phyloP scores from a whole-genome alignment of 1,284 basidiomycete species.

The Gymnopus androsaceus region DNA sequence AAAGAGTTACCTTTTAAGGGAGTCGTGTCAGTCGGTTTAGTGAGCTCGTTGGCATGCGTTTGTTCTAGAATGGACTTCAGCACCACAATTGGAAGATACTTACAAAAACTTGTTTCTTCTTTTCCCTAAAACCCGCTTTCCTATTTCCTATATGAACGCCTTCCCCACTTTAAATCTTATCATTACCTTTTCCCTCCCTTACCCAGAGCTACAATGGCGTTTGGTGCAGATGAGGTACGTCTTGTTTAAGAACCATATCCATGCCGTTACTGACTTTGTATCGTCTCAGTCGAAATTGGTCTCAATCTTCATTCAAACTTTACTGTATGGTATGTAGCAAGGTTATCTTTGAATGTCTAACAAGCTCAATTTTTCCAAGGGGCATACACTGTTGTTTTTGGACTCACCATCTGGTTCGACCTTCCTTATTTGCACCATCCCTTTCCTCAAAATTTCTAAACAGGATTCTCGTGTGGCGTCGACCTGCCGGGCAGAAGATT shows the following conservation, averaged over 20 bases:
- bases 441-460: no score
- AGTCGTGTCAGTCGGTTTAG: no score
- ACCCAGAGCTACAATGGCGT: slow-evolving; percentile 14
- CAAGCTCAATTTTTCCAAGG: slow-evolving; percentile 16
- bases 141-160: slow-evolving; percentile 6
- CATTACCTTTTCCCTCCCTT: background rate
- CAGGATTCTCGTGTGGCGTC: slow-evolving; percentile 25
- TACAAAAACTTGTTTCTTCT: no score
- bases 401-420: slow-evolving; percentile 27
- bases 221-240: slow-evolving; percentile 23
- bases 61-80: no score
- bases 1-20: no score
- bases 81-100: no score
- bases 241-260: background rate
- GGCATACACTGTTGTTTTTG: slow-evolving; percentile 27
- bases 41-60: no score
- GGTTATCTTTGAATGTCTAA: background rate
- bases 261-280: background rate
- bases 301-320: slow-evolving; percentile 25
- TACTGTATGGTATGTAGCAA: slow-evolving; percentile 20
- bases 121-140: no score
- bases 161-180: slow-evolving; percentile 9
- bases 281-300: slow-evolving; percentile 22
- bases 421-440: no score
- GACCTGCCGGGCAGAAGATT: slow-evolving; percentile 19